Percentiles rank a stretch among this genome's conserved stretches.
phyloP scores from a whole-genome alignment of 495 filamentous ascomycete genomes.

The Sordaria brevicollis region DNA sequence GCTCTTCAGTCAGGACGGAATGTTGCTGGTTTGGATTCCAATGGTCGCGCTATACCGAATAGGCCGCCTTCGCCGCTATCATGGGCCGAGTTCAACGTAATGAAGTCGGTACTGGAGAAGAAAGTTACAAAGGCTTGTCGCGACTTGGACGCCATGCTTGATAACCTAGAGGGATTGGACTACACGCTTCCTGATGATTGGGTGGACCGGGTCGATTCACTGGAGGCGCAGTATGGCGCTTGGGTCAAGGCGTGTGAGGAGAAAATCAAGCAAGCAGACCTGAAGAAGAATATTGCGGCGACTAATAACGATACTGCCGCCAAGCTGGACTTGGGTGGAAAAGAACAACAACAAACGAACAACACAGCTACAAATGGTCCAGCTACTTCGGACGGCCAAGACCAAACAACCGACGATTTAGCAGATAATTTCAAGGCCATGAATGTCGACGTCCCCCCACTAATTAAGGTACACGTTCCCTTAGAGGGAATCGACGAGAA shows the following conservation, averaged over 20 bases:
- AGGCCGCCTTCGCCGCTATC: slow-evolving; percentile 22
- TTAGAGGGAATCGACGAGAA: not conserved
- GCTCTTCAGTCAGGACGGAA: slow-evolving; percentile 55
- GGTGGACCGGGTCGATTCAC: slow-evolving; percentile 71
- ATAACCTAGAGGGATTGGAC: slow-evolving; percentile 67
- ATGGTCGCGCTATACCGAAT: slow-evolving; percentile 2
- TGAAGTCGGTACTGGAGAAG: slow-evolving; percentile 51
- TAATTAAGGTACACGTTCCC: not conserved
- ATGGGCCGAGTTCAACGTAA: slow-evolving; percentile 47
- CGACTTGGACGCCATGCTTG: slow-evolving; percentile 71
- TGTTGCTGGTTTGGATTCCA: slow-evolving; percentile 33
- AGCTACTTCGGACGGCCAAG: not conserved
- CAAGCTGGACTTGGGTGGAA: not conserved
- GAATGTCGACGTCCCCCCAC: not conserved
- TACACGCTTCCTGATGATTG: slow-evolving; percentile 80
- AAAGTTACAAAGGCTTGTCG: slow-evolving; percentile 62
- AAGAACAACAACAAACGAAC: not conserved
- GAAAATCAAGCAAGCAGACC: slow-evolving; percentile 27
- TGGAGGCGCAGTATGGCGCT: slow-evolving; percentile 69
- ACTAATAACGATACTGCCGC: not conserved
- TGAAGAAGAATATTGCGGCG: slow-evolving; percentile 4
- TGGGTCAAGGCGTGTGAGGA: slow-evolving; percentile 51
- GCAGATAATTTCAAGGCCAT: not conserved
- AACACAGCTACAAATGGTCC: not conserved
- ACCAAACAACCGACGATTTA: not conserved